Evolutionary conservation across 495 filamentous ascomycete genomes (phyloP).

Genomic region (Penicillium taxi): DNA sequence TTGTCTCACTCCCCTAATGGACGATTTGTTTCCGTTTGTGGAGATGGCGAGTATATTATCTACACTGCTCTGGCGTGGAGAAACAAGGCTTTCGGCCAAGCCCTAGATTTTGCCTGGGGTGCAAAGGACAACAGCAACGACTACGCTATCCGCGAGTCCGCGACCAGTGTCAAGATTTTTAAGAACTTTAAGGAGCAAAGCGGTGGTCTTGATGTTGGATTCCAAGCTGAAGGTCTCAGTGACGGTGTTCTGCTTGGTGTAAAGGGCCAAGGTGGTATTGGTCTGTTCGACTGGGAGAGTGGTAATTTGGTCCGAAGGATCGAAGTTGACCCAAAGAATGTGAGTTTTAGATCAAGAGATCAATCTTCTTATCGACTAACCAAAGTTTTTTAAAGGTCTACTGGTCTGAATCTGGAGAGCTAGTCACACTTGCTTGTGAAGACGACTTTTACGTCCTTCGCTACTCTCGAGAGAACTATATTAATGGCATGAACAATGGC

Average conservation of each 20-base stretch:
- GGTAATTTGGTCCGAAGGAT: constrained; percentile 86
- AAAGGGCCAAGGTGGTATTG: constrained; percentile 87
- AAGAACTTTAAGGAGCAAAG: constrained; percentile 94
- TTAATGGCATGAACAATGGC: constrained; percentile 70
- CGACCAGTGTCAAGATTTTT: constrained; percentile 90
- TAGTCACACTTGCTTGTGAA: constrained; percentile 88
- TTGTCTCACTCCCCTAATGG: constrained; percentile 95
- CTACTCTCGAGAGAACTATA: constrained; percentile 80
- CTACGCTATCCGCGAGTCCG: constrained; percentile 90
- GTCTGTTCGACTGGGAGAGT: constrained; percentile 92
- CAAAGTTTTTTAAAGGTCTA: constrained; percentile 54
- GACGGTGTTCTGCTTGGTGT: constrained; percentile 92
- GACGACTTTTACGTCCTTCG: constrained; percentile 92
- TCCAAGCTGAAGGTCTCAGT: constrained; percentile 85
- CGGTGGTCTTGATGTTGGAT: constrained; percentile 86
- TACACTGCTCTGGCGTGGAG: constrained; percentile 96
- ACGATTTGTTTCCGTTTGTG: constrained; percentile 92
- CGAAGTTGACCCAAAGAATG: constrained; percentile 82
- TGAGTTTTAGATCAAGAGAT: constrained; percentile 29
- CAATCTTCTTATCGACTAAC: constrained; percentile 4
- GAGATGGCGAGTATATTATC: constrained; percentile 96
- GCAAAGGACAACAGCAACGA: constrained; percentile 98
- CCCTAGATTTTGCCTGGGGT: constrained; percentile 94
- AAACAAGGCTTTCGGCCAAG: constrained; percentile 94
- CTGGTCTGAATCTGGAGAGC: constrained; percentile 94